phyloP scores from a whole-genome alignment of 1,284 basidiomycete species.

The Athelia psychrophila region DNA sequence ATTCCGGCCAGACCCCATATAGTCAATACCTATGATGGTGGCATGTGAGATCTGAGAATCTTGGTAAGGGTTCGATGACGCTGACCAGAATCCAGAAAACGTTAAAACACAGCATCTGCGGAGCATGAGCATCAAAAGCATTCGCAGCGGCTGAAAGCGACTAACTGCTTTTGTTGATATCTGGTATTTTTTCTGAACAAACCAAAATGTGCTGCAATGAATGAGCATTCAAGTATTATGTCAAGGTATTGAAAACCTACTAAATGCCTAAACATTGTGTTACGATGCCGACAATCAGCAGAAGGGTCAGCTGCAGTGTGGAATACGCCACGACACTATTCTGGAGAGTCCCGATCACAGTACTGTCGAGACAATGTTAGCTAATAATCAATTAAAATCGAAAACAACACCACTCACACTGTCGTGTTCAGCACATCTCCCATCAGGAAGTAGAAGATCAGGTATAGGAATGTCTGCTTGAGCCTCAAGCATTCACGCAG shows the following conservation, averaged over 20 bases:
- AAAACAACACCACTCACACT: constrained; percentile 45
- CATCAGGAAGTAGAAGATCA: constrained; percentile 79
- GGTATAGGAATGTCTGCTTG: constrained; percentile 75
- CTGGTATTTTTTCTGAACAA: constrained; percentile 69
- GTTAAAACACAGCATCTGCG: constrained; percentile 70
- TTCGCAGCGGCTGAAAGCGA: not conserved
- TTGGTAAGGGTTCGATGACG: constrained; percentile 1
- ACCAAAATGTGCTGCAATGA: constrained; percentile 63
- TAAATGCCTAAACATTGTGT: constrained; percentile 76
- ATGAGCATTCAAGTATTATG: constrained; percentile 1
- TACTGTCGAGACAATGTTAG: constrained; percentile 35
- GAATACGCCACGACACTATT: constrained; percentile 71
- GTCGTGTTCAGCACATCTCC: constrained; percentile 75
- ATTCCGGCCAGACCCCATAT: constrained; percentile 79
- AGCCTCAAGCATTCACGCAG: constrained; percentile 64
- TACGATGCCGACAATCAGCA: constrained; percentile 76
- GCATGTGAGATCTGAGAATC: not conserved
- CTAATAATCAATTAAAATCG: not conserved
- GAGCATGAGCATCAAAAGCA: constrained; percentile 4
- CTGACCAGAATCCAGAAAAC: constrained; percentile 69
- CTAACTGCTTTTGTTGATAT: constrained; percentile 70
- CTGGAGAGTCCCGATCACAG: constrained; percentile 77
- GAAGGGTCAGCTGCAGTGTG: constrained; percentile 62
- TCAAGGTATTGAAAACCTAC: constrained; percentile 34
- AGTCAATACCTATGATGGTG: constrained; percentile 50